These are phyloP conservation scores for Neurospora tetrasperma DNA, from an alignment of 495 filamentous ascomycete species.

Conservation along the genomic window DNA sequence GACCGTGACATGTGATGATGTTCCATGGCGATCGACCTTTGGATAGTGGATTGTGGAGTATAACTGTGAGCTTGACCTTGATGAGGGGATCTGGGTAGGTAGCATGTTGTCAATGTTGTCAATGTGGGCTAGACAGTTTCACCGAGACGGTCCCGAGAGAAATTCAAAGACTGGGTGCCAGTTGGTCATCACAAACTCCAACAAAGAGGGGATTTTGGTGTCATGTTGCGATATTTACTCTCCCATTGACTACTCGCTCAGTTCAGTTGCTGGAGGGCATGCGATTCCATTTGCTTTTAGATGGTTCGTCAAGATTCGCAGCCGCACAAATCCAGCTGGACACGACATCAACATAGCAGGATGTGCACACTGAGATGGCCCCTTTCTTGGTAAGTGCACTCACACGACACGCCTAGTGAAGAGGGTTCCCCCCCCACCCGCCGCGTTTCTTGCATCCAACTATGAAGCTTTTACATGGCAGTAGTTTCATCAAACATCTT, in stretches of 20 bases:
- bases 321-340: background rate
- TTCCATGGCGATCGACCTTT: background rate
- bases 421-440: background rate
- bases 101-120: background rate
- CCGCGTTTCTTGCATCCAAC: background rate
- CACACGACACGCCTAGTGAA: background rate
- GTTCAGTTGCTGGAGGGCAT: background rate
- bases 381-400: background rate
- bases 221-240: background rate
- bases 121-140: background rate
- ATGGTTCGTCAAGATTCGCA: background rate
- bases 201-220: background rate
- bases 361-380: background rate
- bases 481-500: background rate
- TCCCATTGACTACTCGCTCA: background rate
- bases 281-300: background rate
- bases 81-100: background rate
- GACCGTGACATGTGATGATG: background rate
- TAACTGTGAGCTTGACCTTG: background rate
- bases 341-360: background rate
- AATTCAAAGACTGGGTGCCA: background rate
- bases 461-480: background rate
- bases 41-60: background rate
- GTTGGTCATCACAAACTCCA: background rate
- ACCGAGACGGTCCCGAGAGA: background rate